Conservation (phyloP, 2,329 filamentous ascomycete species). For the Dryadomyces sulphureus region DNA sequence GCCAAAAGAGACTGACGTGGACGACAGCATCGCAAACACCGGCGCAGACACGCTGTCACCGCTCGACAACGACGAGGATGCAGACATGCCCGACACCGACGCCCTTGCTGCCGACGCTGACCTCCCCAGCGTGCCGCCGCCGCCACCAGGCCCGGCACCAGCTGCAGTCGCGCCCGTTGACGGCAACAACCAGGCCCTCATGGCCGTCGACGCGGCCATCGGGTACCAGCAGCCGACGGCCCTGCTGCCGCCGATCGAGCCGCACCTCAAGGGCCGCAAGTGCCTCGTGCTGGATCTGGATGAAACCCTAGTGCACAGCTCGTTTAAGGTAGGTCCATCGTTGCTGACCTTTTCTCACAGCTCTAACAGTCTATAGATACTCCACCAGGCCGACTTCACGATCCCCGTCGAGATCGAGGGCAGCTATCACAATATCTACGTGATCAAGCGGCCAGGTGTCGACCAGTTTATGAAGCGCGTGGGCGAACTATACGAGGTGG, state of each 20-base stretch:
- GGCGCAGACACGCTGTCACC: constrained; percentile 14
- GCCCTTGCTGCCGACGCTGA: constrained; percentile 13
- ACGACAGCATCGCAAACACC: constrained; percentile 7
- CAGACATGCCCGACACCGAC: constrained; percentile 38
- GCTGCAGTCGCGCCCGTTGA: constrained; percentile 9
- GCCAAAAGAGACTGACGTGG: constrained; percentile 11
- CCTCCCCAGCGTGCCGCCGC: constrained; percentile 28
- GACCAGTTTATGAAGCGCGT: constrained; percentile 99
- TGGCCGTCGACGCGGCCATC: constrained; percentile 9
- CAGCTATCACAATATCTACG: constrained; percentile 98
- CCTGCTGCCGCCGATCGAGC: constrained; percentile 67
- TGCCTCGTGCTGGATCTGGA: constrained; percentile 92
- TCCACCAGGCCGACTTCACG: constrained; percentile 96
- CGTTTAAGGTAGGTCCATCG: constrained; percentile 65
- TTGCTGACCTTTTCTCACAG: neutral
- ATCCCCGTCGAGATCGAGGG: constrained; percentile 98
- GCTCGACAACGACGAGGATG: constrained; percentile 42
- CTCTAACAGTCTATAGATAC: constrained; percentile 44
- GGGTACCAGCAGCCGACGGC: constrained; percentile 37
- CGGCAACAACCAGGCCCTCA: constrained; percentile 15
- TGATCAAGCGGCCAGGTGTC: constrained; percentile 97
- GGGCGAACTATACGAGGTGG: constrained; percentile 93
- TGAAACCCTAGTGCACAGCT: constrained; percentile 94
- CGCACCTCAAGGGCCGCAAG: constrained; percentile 74
- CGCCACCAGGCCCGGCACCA: constrained; percentile 29